These are phyloP conservation scores for Macaranga tanarius DNA, from an alignment of 441 rosid species.

Conservation along the genomic window DNA sequence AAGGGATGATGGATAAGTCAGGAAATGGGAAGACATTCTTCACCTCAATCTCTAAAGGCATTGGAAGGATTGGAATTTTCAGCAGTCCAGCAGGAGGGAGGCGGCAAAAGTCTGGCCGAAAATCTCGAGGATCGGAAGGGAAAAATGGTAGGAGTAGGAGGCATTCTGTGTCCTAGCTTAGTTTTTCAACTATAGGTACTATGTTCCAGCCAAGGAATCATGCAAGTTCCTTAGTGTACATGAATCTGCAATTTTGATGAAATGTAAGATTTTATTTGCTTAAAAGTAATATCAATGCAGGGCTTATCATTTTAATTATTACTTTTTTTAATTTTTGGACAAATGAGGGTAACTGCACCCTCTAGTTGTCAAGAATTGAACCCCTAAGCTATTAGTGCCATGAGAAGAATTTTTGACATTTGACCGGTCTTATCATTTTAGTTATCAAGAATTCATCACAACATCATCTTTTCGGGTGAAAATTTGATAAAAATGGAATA, in stretches of 20 bases:
- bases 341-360: too few species aligned
- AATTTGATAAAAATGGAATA: too few species aligned
- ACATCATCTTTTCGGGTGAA: too few species aligned
- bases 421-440: too few species aligned
- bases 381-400: too few species aligned
- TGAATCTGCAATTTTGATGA: slow-evolving; percentile 18
- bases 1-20: slow-evolving; percentile 69
- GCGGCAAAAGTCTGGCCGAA: slow-evolving; percentile 51
- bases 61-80: slow-evolving; percentile 64
- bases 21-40: slow-evolving; percentile 68
- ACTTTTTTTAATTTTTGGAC: too few species aligned
- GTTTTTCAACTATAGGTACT: not conserved
- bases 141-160: slow-evolving; percentile 54
- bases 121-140: slow-evolving; percentile 49
- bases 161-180: slow-evolving; percentile 46
- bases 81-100: slow-evolving; percentile 49
- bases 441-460: not conserved
- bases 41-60: slow-evolving; percentile 72
- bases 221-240: slow-evolving; percentile 1
- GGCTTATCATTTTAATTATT: too few species aligned
- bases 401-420: too few species aligned
- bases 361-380: too few species aligned
- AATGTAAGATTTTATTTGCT: not conserved
- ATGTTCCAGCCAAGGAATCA: slow-evolving; percentile 6
- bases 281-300: not conserved